Conservation (phyloP, 2,329 filamentous ascomycete genomes). For the Colletotrichum echinochloae region DNA sequence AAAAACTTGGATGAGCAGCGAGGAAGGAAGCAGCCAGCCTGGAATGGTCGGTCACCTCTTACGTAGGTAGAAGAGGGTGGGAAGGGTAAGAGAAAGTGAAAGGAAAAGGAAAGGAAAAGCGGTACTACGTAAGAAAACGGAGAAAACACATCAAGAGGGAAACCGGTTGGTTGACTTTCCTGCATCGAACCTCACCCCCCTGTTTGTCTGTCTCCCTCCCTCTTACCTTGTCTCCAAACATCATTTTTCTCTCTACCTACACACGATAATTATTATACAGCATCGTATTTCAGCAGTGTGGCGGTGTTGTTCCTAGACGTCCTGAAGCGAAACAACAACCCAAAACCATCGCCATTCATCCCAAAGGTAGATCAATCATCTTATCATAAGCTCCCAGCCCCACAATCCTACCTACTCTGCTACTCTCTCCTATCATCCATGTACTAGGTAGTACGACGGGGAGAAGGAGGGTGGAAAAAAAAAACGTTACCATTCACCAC, state of each 20-base stretch:
- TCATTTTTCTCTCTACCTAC: background rate
- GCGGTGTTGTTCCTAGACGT: background rate
- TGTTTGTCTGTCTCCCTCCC: background rate
- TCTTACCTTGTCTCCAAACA: background rate
- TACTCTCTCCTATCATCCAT: no score
- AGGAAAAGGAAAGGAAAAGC: background rate
- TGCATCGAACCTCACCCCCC: no score
- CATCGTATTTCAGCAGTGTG: background rate
- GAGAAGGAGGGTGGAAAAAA: background rate
- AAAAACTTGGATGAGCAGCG: conserved; percentile 8
- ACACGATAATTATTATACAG: background rate
- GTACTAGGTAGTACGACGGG: no score
- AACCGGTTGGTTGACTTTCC: background rate
- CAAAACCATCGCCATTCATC: conserved; percentile 34
- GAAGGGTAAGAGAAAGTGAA: background rate
- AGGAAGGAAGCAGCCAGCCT: conserved; percentile 5
- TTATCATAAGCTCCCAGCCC: conserved; percentile 34
- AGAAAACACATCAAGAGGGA: conserved; percentile 10
- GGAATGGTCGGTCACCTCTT: background rate
- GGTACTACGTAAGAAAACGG: background rate
- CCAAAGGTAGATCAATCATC: conserved; percentile 39
- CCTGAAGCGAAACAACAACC: conserved; percentile 31
- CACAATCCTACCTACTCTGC: conserved; percentile 16
- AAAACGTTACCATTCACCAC: background rate
- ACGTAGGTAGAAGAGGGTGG: background rate